phyloP scores from a whole-genome alignment of 805 yeast species.

The Candida jianshihensis region DNA sequence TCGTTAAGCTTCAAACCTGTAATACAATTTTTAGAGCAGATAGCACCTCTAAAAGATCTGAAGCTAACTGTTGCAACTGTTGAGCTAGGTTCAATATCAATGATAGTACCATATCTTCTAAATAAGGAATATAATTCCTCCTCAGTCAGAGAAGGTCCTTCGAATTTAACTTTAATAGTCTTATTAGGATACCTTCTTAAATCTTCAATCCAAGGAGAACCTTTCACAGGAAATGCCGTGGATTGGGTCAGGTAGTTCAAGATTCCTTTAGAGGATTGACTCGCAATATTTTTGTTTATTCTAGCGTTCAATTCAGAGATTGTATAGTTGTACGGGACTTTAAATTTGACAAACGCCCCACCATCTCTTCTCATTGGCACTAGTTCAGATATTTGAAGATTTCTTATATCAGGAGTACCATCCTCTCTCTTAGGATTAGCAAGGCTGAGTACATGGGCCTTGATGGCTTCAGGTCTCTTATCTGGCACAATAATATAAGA shows the following conservation, averaged over 20 bases:
- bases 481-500: constrained; percentile 29
- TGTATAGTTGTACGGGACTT: constrained; percentile 45
- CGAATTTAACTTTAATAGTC: constrained; percentile 58
- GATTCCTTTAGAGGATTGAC: constrained; percentile 30
- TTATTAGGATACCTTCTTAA: constrained; percentile 68
- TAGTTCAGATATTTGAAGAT: constrained; percentile 46
- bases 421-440: constrained; percentile 29
- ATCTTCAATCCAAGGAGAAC: constrained; percentile 96
- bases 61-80: constrained; percentile 46
- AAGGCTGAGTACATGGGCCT: constrained; percentile 30
- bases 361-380: constrained; percentile 79
- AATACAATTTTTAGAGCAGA: constrained; percentile 84
- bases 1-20: constrained; percentile 67
- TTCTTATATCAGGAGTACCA: constrained; percentile 28
- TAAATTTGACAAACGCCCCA: constrained; percentile 83
- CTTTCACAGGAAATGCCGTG: constrained; percentile 68
- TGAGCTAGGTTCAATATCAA: constrained; percentile 60
- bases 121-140: constrained; percentile 76
- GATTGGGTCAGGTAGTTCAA: constrained; percentile 42
- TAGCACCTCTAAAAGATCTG: constrained; percentile 55
- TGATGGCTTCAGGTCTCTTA: constrained; percentile 31
- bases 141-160: constrained; percentile 70
- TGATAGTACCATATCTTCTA: constrained; percentile 80
- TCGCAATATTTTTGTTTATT: constrained; percentile 40
- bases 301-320: constrained; percentile 46